Conservation (phyloP, 2,329 filamentous ascomycete genomes). For the Periconia macrospinosa region DNA sequence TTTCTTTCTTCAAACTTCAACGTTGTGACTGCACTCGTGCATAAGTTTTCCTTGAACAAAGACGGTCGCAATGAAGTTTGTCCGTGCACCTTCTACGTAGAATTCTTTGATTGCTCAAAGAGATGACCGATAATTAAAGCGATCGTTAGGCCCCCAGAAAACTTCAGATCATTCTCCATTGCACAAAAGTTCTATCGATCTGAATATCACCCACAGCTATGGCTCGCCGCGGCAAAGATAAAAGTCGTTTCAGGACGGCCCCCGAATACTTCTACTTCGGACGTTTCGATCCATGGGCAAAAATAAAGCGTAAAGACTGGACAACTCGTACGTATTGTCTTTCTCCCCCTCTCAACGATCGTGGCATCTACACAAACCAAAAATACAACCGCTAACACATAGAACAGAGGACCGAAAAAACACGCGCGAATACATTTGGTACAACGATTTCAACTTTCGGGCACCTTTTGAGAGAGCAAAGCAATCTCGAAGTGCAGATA, state of each 20-base stretch:
- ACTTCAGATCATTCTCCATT: too few species aligned
- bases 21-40: too few species aligned
- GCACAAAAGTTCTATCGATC: neutral
- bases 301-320: neutral
- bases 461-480: neutral
- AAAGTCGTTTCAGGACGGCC: neutral
- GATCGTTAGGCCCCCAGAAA: too few species aligned
- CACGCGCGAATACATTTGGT: neutral
- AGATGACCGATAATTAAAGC: too few species aligned
- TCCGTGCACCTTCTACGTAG: too few species aligned
- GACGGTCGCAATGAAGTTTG: too few species aligned
- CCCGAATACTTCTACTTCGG: neutral
- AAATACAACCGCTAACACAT: neutral
- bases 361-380: neutral
- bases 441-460: neutral
- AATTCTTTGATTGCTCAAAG: too few species aligned
- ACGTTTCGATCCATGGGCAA: neutral
- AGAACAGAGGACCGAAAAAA: neutral
- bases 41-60: too few species aligned
- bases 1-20: too few species aligned
- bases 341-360: neutral
- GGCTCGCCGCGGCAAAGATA: neutral
- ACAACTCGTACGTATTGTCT: neutral
- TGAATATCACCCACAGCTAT: neutral
- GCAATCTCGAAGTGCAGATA: too few species aligned